Base-by-base conservation (phyloP, 2,329 filamentous ascomycete species). In the Diatrype stigma region DNA sequence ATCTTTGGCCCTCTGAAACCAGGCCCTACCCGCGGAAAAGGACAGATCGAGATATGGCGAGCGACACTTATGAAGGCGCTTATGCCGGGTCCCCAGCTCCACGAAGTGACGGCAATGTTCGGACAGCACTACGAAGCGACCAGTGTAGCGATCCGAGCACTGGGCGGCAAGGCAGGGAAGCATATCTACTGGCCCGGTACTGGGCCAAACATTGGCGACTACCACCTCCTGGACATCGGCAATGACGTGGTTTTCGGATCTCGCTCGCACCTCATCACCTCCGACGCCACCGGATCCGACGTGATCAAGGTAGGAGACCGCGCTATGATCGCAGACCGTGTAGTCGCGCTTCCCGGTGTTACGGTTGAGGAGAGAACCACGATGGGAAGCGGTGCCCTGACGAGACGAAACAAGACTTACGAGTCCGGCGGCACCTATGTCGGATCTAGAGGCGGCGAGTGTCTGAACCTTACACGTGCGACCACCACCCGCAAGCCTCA, bases 211-310 rank as follows among this genome's bases (percentile, higher is more conserved):
- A 73, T 81, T 34, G 71, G 75, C 16, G 77, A 82, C 55, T 82
- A 80, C 54, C 75, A 81, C 53, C 66, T 82, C 1, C 58, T 82
- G 11, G 73, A 82, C 22, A 69, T 82, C 53, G 80, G 80, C 10
- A 73, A 81, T 50, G 75, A 82, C 61, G 79, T 82, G n/a, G 78
- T 82, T 10, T 82, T 83, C 54, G 79, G 80, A 0, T 81, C 78
- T 12, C 72, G 78, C 2, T 75, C 78, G 3, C 73, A 79, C 50
- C 58, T 83, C 0, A 63, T 81, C 28, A 82, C 77, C 1, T 76
- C 77, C 0, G 79, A 83, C 59, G 75, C 72, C 2, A 64, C 61
- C 21, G 75, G 79, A 1, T 76, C 74, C 11, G 75, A 77, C 14
- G 66, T 59, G 8, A 69, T 83, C 45, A 69, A 63, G 12, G 73